These are phyloP conservation scores for Umbelopsis sp. DNA, from an alignment of 192 early-diverging fungal genomes.

Conservation along the genomic window DNA sequence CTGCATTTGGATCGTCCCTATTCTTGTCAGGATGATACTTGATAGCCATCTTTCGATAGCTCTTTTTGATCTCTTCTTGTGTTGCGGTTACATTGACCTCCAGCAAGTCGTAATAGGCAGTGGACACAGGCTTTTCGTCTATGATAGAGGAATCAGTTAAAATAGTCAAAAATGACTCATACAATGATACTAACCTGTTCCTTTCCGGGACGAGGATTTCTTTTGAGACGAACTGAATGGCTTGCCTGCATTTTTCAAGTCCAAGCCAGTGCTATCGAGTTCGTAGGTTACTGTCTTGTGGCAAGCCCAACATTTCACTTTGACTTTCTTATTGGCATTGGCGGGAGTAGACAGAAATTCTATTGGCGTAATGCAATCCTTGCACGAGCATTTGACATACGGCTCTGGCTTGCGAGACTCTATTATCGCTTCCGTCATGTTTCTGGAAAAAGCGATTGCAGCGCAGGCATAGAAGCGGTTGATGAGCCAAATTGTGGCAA, in stretches of 20 bases:
- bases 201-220: conserved; percentile 22
- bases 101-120: conserved; percentile 90
- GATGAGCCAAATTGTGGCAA: not conserved
- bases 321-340: conserved; percentile 32
- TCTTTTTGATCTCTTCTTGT: conserved; percentile 88
- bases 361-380: conserved; percentile 47
- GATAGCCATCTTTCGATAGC: conserved; percentile 82
- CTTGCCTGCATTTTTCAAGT: conserved; percentile 33
- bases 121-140: conserved; percentile 78
- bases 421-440: conserved; percentile 31
- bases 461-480: not conserved
- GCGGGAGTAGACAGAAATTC: conserved; percentile 50
- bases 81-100: conserved; percentile 76
- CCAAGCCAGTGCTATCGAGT: conserved; percentile 38
- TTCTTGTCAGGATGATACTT: conserved; percentile 93
- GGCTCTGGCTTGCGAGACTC: conserved; percentile 55
- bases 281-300: conserved; percentile 45
- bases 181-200: conserved; percentile 23
- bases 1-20: conserved; percentile 24
- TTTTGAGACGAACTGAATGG: conserved; percentile 11
- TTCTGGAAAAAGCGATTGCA: not conserved
- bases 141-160: not conserved
- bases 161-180: not conserved
- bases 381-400: conserved; percentile 52
- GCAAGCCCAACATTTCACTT: conserved; percentile 61